A percentile compares a stretch with the other conserved stretches of the same genome.
Conservation (phyloP, 306 rosid genomes). For the Pyrus communis region DNA sequence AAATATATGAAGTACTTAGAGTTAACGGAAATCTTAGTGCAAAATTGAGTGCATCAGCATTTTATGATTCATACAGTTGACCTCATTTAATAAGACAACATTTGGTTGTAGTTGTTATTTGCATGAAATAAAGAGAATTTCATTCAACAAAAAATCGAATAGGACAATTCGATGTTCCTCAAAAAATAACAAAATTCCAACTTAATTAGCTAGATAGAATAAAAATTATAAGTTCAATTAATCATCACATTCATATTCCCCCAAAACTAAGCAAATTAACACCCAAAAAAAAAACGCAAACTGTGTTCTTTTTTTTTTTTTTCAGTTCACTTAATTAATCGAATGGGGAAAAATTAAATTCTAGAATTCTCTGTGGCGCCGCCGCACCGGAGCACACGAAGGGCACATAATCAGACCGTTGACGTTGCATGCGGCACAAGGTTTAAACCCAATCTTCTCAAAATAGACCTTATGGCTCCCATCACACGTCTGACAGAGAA, state of each 20-base stretch:
- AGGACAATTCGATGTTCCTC: not conserved
- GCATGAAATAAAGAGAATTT: not conserved
- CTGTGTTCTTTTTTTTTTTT: not conserved
- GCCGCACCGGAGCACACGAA: slow-evolving; percentile 34
- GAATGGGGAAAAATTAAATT: not conserved
- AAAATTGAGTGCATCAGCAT: too few species aligned
- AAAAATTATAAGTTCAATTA: not conserved
- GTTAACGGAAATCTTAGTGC: too few species aligned
- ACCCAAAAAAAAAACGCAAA: not conserved
- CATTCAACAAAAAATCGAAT: not conserved
- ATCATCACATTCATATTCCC: not conserved
- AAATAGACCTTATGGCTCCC: slow-evolving; percentile 72
- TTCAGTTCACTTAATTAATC: not conserved
- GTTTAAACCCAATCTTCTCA: slow-evolving; percentile 43
- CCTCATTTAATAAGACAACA: too few species aligned
- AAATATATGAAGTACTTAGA: too few species aligned
- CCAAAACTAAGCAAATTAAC: not conserved
- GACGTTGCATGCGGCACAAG: slow-evolving; percentile 45
- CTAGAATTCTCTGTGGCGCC: slow-evolving; percentile 20
- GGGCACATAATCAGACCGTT: slow-evolving; percentile 71
- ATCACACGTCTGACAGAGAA: slow-evolving; percentile 54
- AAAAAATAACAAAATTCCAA: not conserved
- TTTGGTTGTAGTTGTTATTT: too few species aligned
- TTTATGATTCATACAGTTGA: too few species aligned
- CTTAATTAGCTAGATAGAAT: not conserved